Evolutionary conservation across 2,329 filamentous ascomycete genomes (phyloP).

Genomic region (Fusarium camptoceras): DNA sequence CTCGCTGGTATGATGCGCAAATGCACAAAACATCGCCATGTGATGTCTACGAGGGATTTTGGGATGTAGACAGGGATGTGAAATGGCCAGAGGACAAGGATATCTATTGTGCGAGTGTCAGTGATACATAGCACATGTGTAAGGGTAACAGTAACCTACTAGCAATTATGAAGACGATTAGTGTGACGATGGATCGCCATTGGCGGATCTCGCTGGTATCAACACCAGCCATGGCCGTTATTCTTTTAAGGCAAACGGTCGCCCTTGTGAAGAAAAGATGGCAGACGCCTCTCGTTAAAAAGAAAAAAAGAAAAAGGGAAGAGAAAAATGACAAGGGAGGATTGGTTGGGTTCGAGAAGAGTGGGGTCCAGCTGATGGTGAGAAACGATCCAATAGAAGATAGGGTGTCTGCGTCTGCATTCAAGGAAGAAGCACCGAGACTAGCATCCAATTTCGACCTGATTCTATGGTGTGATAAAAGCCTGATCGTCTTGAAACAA

Average conservation of each 20-base stretch:
- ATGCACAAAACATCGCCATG: slow-evolving; percentile 52
- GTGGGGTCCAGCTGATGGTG: neutral
- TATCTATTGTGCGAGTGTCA: slow-evolving; percentile 60
- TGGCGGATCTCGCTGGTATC: slow-evolving; percentile 61
- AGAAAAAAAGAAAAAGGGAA: neutral
- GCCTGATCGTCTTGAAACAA: neutral
- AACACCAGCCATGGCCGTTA: slow-evolving; percentile 21
- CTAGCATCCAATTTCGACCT: slow-evolving; percentile 3
- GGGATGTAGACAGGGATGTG: slow-evolving; percentile 73
- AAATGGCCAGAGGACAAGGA: slow-evolving; percentile 77
- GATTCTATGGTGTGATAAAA: neutral
- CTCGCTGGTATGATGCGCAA: slow-evolving; percentile 66
- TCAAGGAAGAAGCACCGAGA: slow-evolving; percentile 4
- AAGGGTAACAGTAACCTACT: slow-evolving; percentile 65
- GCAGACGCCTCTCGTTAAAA: slow-evolving; percentile 1
- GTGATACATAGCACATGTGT: neutral
- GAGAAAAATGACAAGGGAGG: neutral
- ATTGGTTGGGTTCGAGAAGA: neutral
- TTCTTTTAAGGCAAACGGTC: neutral
- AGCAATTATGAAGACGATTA: slow-evolving; percentile 75
- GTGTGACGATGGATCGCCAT: slow-evolving; percentile 77
- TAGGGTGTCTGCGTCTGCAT: neutral
- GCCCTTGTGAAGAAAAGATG: neutral
- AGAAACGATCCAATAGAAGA: neutral
- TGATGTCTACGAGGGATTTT: slow-evolving; percentile 57